A percentile compares a stretch with the other conserved stretches of the same genome.
phyloP scores from a whole-genome alignment of 768 basidiomycete species.

The Lactifluus hygrophoroides region DNA sequence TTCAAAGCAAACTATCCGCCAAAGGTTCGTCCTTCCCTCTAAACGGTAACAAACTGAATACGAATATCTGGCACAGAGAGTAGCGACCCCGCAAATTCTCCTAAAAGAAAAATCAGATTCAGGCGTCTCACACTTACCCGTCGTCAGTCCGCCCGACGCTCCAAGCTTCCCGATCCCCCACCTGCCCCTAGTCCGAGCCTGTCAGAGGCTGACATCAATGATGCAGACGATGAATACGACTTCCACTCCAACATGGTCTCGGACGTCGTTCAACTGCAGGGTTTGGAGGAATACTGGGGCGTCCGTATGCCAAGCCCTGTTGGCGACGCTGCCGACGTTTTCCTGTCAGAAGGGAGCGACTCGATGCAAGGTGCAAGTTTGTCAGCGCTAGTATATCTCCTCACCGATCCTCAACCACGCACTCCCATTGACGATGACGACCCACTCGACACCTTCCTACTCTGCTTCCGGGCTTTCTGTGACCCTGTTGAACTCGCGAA shows the following conservation, averaged over 20 bases:
- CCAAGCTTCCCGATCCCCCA: background rate
- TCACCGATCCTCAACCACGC: conserved; percentile 11
- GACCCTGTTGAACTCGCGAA: conserved; percentile 8
- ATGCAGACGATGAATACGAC: conserved; percentile 2
- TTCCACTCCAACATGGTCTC: conserved; percentile 7
- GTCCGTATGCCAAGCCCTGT: conserved; percentile 8
- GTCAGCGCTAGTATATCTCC: background rate
- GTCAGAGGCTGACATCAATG: background rate
- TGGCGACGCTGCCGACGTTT: background rate
- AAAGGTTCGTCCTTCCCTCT: conserved; percentile 1
- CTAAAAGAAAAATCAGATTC: conserved; percentile 6
- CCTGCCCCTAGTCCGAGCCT: background rate
- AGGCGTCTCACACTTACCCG: background rate
- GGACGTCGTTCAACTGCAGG: background rate
- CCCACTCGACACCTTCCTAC: conserved; percentile 1
- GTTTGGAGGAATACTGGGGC: conserved; percentile 1
- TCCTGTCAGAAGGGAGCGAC: background rate
- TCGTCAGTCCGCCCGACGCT: background rate
- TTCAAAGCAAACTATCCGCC: background rate
- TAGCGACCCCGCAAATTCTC: background rate
- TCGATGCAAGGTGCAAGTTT: conserved; percentile 9
- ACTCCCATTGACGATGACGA: background rate
- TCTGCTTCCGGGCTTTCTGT: conserved; percentile 12
- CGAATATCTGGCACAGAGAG: background rate
- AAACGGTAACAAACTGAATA: background rate